A percentile compares a stretch with the other conserved stretches of the same genome.
Evolutionary conservation across 1,284 basidiomycete genomes (phyloP).

Genomic region (Athelia psychrophila): DNA sequence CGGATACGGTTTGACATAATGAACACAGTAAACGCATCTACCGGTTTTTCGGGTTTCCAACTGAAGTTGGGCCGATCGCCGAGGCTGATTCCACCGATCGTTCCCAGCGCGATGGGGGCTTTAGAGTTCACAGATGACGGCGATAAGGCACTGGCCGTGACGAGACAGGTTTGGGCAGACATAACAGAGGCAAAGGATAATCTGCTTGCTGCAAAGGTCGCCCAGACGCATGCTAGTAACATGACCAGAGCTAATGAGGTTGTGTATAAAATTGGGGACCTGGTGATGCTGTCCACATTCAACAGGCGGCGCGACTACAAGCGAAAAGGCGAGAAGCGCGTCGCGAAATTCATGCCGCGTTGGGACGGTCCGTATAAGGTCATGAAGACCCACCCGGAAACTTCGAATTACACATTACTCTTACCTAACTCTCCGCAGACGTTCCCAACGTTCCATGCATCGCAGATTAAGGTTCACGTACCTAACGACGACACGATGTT

Average conservation of each 20-base stretch:
- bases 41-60: background rate
- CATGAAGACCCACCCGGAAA: background rate
- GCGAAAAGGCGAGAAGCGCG: background rate
- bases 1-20: background rate
- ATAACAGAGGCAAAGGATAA: background rate
- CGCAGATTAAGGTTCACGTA: background rate
- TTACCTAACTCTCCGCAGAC: background rate
- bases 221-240: background rate
- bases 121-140: background rate
- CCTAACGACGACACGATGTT: slow-evolving; percentile 2
- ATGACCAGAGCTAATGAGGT: background rate
- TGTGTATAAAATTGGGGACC: background rate
- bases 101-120: background rate
- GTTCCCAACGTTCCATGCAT: background rate
- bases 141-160: background rate
- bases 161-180: background rate
- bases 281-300: background rate
- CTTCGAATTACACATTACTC: background rate
- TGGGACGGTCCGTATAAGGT: background rate
- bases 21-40: background rate
- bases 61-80: background rate
- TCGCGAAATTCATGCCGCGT: background rate
- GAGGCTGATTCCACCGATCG: background rate
- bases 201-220: background rate
- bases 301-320: background rate